Evolutionary conservation across 495 filamentous ascomycete genomes (phyloP), one percentile per base, ranked within the genome.

Genomic region (Talaromyces liani): DNA sequence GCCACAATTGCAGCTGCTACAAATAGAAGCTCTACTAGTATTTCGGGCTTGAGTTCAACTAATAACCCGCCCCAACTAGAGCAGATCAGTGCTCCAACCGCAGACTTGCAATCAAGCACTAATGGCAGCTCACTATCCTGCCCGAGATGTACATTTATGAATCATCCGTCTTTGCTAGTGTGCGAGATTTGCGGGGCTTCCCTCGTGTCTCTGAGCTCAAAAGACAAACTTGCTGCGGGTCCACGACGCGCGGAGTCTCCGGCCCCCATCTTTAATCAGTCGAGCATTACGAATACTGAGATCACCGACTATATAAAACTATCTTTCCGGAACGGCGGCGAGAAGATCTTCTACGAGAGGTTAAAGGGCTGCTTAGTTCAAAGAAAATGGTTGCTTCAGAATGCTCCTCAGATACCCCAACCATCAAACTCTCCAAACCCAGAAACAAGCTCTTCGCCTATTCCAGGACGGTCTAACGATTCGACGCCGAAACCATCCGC

Each of bases 161-260:
- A 99, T 68, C 92, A 98, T 73, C 90, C 92, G 2, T 97, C 89
- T 20, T 78, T 99, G 4, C 71, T 85, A 0, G 85, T 86, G 18
- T 98, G 94, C 70, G 94, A 99, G 73, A 91, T 99, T 55, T 99
- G 94, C 68, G 91, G 91, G 3, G 90, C 87, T 18, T 84, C 91
- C 8, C 75, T 98, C 54, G 69, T 24, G 70, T 74, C 56, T 63
- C 79, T 63, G 18, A 64, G 62, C 25, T 25, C 66, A 8, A 65
- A 67, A 16, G 56, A 62, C 3, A 59, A 51, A 33, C 33, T 47
- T 60, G 72, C 33, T 75, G 76, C 24, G 56, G 62, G 60, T 71
- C 51, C 72, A 16, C 63, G 72, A 27, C 81, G 90, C 22, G 68
- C 83, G 14, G 88, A 93, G 45, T 96, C 92, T 2, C 93, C 93